Evolutionary conservation across 768 basidiomycete species (phyloP), one percentile per base, ranked within the genome.

Genomic region (Tulasnella sp.): DNA sequence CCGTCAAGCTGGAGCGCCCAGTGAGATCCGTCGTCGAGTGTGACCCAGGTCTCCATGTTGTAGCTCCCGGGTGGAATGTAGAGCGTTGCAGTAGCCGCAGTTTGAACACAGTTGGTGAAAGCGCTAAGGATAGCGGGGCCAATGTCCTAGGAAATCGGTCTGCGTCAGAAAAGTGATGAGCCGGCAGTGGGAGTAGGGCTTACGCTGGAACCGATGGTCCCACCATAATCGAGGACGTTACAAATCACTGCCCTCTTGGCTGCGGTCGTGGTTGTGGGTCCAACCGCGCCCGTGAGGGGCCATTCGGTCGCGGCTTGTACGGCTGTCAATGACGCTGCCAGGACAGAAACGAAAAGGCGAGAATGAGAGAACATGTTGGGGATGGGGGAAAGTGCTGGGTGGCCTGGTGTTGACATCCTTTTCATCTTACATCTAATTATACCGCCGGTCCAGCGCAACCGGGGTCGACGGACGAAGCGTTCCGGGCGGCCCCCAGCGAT

Each of bases 1-100:
- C 69, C 69, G 38, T 70, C 69, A 12, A 70, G 61, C 41, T 68
- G 66, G 57, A 68, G 65, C 1, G 69, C 68, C 69, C 69, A 68
- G 12, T 67, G 64, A 3, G 52, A 62, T 3, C 63, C 69, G 25
- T 60, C 63, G 21, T 62, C 66, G 34, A 70, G 62, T 3, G 65
- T 67, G 9, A 66, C 65, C 69, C 69, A 70, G 1, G 69, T 70
- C 54, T 62, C 42, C 68, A 69, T 68, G 53, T 64, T 60, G 44
- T 70, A 69, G 54, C 64, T 67, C 5, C 69, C 69, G 1, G 68
- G 60, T 1, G 69, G 69, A 17, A 70, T 60, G 42, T 63, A 61
- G 5, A 65, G 54, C 22, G 64, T 65, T 4, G 64, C 60, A 9
- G 60, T 66, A 7, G 64, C 61, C 44, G 64, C 64, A 4, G 34